Conservation (phyloP, 163 green algal species). For the Trebouxiophyceae sp. region DNA sequence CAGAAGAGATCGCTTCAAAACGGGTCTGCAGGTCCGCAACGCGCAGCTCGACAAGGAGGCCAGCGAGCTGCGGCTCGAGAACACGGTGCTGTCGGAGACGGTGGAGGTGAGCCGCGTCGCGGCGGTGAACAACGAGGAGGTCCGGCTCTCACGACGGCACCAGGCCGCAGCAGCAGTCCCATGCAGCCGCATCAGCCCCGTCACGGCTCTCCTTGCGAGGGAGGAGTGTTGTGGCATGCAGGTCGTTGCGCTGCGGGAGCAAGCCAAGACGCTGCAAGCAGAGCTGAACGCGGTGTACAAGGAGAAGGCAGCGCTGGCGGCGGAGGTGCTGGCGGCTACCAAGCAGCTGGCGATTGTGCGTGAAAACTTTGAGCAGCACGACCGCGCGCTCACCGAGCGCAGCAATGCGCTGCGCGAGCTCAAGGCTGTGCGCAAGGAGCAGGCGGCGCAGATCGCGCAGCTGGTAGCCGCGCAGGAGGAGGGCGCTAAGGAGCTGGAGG, state of each 20-base stretch:
- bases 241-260: slow-evolving; percentile 16
- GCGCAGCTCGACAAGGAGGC: slow-evolving; percentile 47
- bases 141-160: too few species aligned
- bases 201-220: too few species aligned
- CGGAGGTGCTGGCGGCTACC: slow-evolving; percentile 20
- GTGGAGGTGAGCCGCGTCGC: slow-evolving; percentile 15
- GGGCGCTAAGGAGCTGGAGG: background rate
- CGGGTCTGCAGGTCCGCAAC: slow-evolving; percentile 30
- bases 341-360: slow-evolving; percentile 36
- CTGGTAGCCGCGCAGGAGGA: background rate
- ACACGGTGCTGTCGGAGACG: slow-evolving; percentile 19
- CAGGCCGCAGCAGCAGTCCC: too few species aligned
- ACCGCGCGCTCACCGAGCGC: slow-evolving; percentile 71
- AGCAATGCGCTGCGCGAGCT: slow-evolving; percentile 71
- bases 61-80: slow-evolving; percentile 37
- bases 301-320: slow-evolving; percentile 34
- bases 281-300: slow-evolving; percentile 41
- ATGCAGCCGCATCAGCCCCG: too few species aligned
- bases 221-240: too few species aligned
- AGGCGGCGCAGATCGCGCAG: slow-evolving; percentile 21
- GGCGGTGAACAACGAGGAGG: slow-evolving; percentile 16
- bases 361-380: slow-evolving; percentile 37
- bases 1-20: background rate
- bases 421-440: slow-evolving; percentile 36
- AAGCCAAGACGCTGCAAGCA: slow-evolving; percentile 18